A percentile compares a stretch with the other conserved stretches of the same genome.
Evolutionary conservation across 495 filamentous ascomycete genomes (phyloP).

Genomic region (Cudoniella acicularis): DNA sequence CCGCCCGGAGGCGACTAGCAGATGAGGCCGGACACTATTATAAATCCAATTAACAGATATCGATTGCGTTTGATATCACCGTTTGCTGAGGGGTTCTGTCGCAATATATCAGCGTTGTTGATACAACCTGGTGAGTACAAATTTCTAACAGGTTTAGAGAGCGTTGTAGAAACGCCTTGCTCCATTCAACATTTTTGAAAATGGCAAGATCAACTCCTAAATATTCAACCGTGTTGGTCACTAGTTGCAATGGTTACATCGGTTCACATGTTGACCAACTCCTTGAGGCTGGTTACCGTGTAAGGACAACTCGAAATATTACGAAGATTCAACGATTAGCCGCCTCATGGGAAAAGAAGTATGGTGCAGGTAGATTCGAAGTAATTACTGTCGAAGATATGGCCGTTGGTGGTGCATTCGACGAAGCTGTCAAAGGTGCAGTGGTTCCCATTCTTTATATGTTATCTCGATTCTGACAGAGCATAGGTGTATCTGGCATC

Average conservation of each 20-base stretch:
- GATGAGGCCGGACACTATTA: too few species aligned
- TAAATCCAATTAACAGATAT: too few species aligned
- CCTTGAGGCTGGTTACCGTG: constrained; percentile 44
- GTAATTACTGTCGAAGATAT: constrained; percentile 38
- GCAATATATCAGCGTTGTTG: too few species aligned
- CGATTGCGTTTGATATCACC: too few species aligned
- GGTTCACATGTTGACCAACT: constrained; percentile 47
- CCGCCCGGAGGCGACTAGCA: too few species aligned
- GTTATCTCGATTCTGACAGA: background rate
- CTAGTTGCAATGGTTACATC: constrained; percentile 54
- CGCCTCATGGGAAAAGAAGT: constrained; percentile 37
- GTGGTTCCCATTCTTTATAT: constrained; percentile 9
- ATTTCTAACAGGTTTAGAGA: too few species aligned
- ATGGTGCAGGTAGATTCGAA: constrained; percentile 38
- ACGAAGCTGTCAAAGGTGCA: constrained; percentile 38
- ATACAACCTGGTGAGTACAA: too few species aligned
- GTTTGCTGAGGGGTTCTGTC: too few species aligned
- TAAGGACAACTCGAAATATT: constrained; percentile 46
- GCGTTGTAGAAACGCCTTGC: too few species aligned
- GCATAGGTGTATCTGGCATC: constrained; percentile 27
- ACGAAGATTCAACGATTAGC: constrained; percentile 39
- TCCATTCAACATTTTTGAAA: too few species aligned
- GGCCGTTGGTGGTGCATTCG: constrained; percentile 34
- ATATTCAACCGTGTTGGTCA: constrained; percentile 41
- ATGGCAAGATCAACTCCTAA: constrained; percentile 15